phyloP scores from a whole-genome alignment of 2,329 filamentous ascomycete genomes.

The Colletotrichum plurivorum region DNA sequence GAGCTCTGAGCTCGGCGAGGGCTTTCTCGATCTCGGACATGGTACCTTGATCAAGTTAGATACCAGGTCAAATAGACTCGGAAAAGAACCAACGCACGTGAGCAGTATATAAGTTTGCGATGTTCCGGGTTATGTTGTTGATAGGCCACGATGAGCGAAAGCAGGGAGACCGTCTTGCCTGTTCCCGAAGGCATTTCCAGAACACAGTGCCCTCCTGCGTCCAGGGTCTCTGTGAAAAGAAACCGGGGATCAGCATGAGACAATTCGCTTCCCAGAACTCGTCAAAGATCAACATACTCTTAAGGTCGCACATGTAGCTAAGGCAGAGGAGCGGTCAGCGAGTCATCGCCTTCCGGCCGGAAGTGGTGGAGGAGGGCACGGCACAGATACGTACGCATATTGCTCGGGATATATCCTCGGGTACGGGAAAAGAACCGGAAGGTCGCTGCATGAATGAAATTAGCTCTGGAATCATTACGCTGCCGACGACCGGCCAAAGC shows the following conservation, averaged over 20 bases:
- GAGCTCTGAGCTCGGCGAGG: conserved; percentile 86
- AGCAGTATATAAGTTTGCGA: conserved; percentile 98
- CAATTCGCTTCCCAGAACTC: background rate
- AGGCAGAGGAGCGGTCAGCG: conserved; percentile 11
- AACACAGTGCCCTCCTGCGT: conserved; percentile 94
- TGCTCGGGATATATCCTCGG: conserved; percentile 72
- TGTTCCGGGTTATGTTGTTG: conserved; percentile 95
- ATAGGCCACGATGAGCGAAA: conserved; percentile 96
- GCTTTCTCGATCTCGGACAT: conserved; percentile 99
- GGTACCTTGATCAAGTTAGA: conserved; percentile 69
- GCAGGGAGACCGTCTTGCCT: conserved; percentile 94
- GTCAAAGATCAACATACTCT: conserved; percentile 55
- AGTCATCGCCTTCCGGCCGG: background rate
- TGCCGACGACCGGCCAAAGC: background rate
- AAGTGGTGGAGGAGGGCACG: background rate
- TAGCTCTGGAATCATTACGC: conserved; percentile 4
- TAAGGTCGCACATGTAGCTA: conserved; percentile 71
- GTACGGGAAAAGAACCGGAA: conserved; percentile 71
- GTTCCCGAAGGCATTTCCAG: conserved; percentile 99
- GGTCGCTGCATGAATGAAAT: conserved; percentile 56
- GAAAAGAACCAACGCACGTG: conserved; percentile 69
- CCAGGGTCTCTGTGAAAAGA: conserved; percentile 76
- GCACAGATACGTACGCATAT: conserved; percentile 62
- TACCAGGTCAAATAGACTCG: background rate
- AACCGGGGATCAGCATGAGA: background rate